phyloP scores from a whole-genome alignment of 257 asterid genomes.

The Solanum ossicruentum region DNA sequence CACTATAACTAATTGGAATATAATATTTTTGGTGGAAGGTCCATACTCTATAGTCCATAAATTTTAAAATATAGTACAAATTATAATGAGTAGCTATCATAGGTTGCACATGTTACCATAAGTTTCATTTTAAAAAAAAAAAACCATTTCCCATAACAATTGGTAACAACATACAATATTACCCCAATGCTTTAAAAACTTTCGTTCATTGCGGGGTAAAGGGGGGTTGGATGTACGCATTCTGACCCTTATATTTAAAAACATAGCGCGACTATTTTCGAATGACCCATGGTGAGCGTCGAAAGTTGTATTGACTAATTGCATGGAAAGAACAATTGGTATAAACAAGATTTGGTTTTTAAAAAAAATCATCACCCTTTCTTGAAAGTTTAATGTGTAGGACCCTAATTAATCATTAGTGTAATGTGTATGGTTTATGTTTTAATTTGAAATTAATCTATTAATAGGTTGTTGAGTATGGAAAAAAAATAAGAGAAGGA shows the following conservation, averaged over 20 bases:
- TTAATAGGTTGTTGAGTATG: background rate
- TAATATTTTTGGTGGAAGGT: background rate
- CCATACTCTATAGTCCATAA: background rate
- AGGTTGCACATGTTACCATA: slow-evolving; percentile 1
- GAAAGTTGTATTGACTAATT: too few species aligned
- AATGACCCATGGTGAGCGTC: too few species aligned
- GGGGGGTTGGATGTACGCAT: too few species aligned
- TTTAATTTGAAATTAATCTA: background rate
- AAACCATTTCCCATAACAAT: background rate
- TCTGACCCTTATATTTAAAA: too few species aligned
- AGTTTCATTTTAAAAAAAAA: background rate
- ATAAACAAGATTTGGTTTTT: background rate
- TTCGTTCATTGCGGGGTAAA: too few species aligned
- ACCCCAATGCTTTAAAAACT: too few species aligned
- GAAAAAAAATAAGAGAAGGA: background rate
- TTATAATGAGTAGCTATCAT: background rate
- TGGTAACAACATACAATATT: too few species aligned
- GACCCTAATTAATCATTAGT: background rate
- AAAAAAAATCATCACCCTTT: background rate
- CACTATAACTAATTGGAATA: background rate
- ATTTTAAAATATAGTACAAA: background rate
- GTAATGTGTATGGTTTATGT: background rate
- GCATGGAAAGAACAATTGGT: background rate
- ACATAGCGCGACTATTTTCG: too few species aligned
- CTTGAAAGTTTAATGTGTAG: background rate